Evolutionary conservation across 257 asterid genomes (phyloP).

Genomic region (Solanum clarkiae): DNA sequence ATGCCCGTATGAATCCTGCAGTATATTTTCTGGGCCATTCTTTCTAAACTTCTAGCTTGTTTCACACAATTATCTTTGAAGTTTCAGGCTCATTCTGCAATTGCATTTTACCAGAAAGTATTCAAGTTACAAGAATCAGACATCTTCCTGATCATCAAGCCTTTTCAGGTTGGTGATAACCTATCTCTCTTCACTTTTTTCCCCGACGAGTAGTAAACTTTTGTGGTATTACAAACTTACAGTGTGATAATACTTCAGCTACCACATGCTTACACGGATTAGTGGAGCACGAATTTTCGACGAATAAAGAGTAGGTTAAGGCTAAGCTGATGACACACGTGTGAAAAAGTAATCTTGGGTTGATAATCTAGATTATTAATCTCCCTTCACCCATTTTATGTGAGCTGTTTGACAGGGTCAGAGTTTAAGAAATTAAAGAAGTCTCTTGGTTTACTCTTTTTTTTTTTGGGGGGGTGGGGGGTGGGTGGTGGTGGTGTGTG

Average conservation of each 20-base stretch:
- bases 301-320: not conserved
- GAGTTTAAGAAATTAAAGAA: not conserved
- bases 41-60: not conserved
- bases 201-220: not conserved
- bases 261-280: not conserved
- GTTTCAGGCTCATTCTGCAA: slow-evolving; percentile 80
- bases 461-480: not conserved
- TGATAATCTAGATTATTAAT: not conserved
- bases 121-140: slow-evolving; percentile 54
- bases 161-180: slow-evolving; percentile 39
- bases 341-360: not conserved
- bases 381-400: not conserved
- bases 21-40: not conserved
- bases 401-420: not conserved
- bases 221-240: not conserved
- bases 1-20: not conserved
- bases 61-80: not conserved
- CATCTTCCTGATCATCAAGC: slow-evolving; percentile 49
- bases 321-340: not conserved
- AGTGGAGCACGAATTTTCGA: not conserved
- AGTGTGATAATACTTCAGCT: not conserved
- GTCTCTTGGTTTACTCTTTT: not conserved
- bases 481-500: too few species aligned
- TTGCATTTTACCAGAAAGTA: slow-evolving; percentile 74
- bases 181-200: not conserved